Evolutionary conservation across 306 rosid genomes (phyloP).

Genomic region (Cicer pinnatifidum): DNA sequence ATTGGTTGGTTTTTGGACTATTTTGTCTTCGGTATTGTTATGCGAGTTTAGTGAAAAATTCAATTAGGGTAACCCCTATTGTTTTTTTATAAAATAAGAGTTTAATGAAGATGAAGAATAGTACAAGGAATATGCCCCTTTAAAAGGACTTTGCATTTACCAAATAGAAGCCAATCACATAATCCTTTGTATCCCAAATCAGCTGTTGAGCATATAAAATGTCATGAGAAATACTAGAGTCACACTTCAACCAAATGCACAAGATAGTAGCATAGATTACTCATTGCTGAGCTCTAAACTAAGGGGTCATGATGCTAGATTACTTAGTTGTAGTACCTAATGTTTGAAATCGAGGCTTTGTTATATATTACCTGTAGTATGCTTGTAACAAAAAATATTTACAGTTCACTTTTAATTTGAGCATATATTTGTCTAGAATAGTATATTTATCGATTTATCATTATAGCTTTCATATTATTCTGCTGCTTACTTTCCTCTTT

Average conservation of each 20-base stretch:
- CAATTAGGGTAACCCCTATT: neutral
- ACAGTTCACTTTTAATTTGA: neutral
- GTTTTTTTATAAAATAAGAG: neutral
- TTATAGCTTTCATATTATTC: neutral
- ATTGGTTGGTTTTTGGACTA: slow-evolving; percentile 18
- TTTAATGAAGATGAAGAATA: neutral
- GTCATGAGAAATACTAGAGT: slow-evolving; percentile 2
- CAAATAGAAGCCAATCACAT: slow-evolving; percentile 3
- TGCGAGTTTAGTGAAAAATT: slow-evolving; percentile 4
- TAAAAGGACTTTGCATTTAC: neutral
- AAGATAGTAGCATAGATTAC: neutral
- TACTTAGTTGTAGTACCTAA: slow-evolving; percentile 5
- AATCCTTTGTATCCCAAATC: neutral
- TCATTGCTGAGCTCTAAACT: neutral
- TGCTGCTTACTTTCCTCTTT: slow-evolving; percentile 21
- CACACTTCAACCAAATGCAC: slow-evolving; percentile 8
- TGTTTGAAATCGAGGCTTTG: neutral
- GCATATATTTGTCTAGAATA: neutral
- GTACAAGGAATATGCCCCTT: neutral
- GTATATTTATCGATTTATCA: neutral
- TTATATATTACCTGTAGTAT: neutral
- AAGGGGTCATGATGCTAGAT: neutral
- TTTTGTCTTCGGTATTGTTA: slow-evolving; percentile 17
- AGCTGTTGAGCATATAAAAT: slow-evolving; percentile 4
- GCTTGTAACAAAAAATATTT: neutral